A percentile compares a stretch with the other conserved stretches of the same genome.
These are phyloP conservation scores for Coniella lustricola DNA, from an alignment of 2,329 filamentous ascomycete species.

Conservation along the genomic window DNA sequence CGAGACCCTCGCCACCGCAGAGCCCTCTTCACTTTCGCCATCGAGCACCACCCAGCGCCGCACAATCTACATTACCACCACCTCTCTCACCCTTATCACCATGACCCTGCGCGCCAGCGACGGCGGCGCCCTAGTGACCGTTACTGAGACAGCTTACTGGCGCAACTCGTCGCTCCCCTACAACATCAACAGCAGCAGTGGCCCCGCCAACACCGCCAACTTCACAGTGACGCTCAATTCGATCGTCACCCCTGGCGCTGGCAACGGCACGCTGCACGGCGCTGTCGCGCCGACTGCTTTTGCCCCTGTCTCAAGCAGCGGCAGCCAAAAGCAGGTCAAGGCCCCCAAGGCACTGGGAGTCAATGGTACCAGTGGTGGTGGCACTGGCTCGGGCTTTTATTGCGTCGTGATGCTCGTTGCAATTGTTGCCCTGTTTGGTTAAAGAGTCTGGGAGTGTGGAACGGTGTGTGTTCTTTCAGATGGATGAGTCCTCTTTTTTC, in stretches of 20 bases:
- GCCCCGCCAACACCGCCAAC: slow-evolving; percentile 2
- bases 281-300: slow-evolving; percentile 12
- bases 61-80: slow-evolving; percentile 1
- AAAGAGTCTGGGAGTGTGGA: slow-evolving; percentile 10
- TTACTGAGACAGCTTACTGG: neutral
- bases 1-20: neutral
- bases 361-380: slow-evolving; percentile 25
- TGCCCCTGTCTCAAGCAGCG: slow-evolving; percentile 27
- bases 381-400: slow-evolving; percentile 25
- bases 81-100: neutral
- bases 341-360: slow-evolving; percentile 21
- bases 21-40: too few relatives aligned
- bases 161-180: neutral
- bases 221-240: slow-evolving; percentile 22
- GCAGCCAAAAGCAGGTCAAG: slow-evolving; percentile 24
- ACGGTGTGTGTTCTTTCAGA: too few relatives aligned
- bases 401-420: slow-evolving; percentile 31
- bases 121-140: neutral
- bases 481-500: neutral
- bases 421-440: slow-evolving; percentile 28
- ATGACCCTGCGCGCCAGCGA: neutral
- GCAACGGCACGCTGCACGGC: slow-evolving; percentile 14
- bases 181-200: neutral
- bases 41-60: neutral
- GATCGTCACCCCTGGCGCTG: slow-evolving; percentile 25